These are phyloP conservation scores for Nemophila menziesii DNA, from an alignment of 257 asterid genomes.

Conservation along the genomic window DNA sequence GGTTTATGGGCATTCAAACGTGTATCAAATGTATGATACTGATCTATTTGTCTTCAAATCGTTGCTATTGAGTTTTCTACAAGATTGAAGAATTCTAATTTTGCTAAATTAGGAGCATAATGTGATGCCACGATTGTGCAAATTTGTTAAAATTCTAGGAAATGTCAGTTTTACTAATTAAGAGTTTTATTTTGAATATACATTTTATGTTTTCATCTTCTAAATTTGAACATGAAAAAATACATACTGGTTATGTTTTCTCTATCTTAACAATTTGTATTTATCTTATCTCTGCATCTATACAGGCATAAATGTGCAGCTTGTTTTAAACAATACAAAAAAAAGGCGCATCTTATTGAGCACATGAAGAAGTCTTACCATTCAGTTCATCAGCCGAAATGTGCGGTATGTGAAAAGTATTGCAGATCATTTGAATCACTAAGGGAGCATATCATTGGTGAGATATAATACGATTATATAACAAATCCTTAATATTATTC, in stretches of 20 bases:
- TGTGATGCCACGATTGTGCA: background rate
- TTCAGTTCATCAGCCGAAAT: constrained; percentile 44
- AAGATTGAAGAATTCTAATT: background rate
- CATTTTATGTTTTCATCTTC: too few species aligned
- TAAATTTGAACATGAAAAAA: too few species aligned
- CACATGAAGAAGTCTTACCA: constrained; percentile 36
- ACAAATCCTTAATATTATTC: constrained; percentile 5
- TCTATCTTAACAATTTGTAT: too few species aligned
- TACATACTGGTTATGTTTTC: too few species aligned
- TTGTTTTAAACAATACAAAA: constrained; percentile 51
- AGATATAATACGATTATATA: constrained; percentile 1
- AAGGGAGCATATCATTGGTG: constrained; percentile 42
- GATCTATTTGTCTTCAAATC: background rate
- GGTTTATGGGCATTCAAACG: background rate
- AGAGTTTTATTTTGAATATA: too few species aligned
- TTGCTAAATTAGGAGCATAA: background rate
- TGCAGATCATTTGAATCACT: constrained; percentile 45
- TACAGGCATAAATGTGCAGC: constrained; percentile 47
- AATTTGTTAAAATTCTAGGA: too few species aligned
- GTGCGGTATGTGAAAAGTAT: constrained; percentile 37
- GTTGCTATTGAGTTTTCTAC: background rate
- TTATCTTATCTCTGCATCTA: constrained; percentile 4
- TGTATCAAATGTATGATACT: background rate
- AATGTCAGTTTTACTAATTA: too few species aligned
- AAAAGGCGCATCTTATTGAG: constrained; percentile 43